phyloP scores from a whole-genome alignment of 2,329 filamentous ascomycete genomes.

The Colletotrichum tofieldiae region DNA sequence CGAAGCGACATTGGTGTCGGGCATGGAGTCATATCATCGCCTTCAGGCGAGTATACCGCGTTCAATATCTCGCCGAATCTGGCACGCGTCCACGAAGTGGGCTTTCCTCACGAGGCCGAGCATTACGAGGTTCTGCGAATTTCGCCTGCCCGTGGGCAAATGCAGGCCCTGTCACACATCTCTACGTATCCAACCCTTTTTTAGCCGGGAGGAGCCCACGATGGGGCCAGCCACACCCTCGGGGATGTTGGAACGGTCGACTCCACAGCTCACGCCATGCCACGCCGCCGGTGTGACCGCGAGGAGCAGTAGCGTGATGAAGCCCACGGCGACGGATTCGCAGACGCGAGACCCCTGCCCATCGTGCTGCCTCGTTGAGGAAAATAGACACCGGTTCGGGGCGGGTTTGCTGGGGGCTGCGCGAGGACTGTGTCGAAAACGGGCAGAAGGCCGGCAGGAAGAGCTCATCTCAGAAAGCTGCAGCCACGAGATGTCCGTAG shows the following conservation, averaged over 20 bases:
- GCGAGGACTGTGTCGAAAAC: constrained; percentile 16
- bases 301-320: constrained; percentile 22
- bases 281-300: constrained; percentile 36
- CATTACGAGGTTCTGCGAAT: neutral
- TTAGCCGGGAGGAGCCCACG: constrained; percentile 4
- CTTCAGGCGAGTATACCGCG: neutral
- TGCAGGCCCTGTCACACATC: constrained; percentile 33
- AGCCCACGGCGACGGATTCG: constrained; percentile 9
- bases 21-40: neutral
- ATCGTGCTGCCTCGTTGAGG: neutral
- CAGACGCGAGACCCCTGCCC: constrained; percentile 13
- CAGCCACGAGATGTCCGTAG: constrained; percentile 1
- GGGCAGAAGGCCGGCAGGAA: constrained; percentile 14
- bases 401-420: neutral
- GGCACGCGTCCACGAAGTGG: neutral
- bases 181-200: constrained; percentile 10
- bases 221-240: constrained; percentile 12
- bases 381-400: neutral
- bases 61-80: neutral
- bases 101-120: neutral
- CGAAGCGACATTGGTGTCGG: constrained; percentile 33
- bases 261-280: constrained; percentile 40
- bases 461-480: constrained; percentile 11
- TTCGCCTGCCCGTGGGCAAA: neutral
- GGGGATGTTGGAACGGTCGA: constrained; percentile 25